Base-by-base conservation (phyloP, 169 alveolate species). In the Eimeria praecox region DNA sequence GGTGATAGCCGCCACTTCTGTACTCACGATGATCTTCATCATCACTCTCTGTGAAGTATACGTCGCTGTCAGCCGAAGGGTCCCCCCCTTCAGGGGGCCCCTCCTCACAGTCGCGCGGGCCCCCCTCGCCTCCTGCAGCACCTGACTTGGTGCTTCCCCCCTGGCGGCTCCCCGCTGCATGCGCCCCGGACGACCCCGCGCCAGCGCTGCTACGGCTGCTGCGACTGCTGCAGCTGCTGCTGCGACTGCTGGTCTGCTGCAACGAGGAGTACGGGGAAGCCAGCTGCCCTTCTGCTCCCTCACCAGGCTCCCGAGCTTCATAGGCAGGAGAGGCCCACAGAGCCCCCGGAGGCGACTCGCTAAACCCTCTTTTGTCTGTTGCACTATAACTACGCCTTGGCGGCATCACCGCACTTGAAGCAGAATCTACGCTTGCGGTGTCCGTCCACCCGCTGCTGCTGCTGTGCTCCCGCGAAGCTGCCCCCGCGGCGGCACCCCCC, bases 1-100 rank as follows among this genome's bases (percentile, higher is more conserved):
- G 96, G 44, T 96, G 97, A 59, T 96, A 96, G 44, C 97, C 97
- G 22, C 97, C 97, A 69, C 87, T 83, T 35, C 89, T 91, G 75
- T 96, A 96, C 78, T 91, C 96, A 40, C 93, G 78, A 27, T 71
- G 92, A 27, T 96, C 97, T 54, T 96, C 97, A 44, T 95, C 97
- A 73, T 96, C 97, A 56, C 97, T 94, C 89, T 96, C 97, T 1
- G 95, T 91, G 89, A 94, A 96, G 59, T 94, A 93, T 78, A 87
- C 85, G 85, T 95, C 97, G 54, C 95, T 85, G 64, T 90, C 97
- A 42, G 88, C 80, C 16, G 89, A 78, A 14, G 92, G 62, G 18
- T 56, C 94, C 6, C 71, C 56, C 44, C 78, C 93, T 9, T 52
- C 92, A 44, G 54, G 92, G 64, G 54, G 87, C 56, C 42, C 88